Evolutionary conservation across 257 asterid genomes (phyloP).

Genomic region (Dorcoceras hygrometricum): DNA sequence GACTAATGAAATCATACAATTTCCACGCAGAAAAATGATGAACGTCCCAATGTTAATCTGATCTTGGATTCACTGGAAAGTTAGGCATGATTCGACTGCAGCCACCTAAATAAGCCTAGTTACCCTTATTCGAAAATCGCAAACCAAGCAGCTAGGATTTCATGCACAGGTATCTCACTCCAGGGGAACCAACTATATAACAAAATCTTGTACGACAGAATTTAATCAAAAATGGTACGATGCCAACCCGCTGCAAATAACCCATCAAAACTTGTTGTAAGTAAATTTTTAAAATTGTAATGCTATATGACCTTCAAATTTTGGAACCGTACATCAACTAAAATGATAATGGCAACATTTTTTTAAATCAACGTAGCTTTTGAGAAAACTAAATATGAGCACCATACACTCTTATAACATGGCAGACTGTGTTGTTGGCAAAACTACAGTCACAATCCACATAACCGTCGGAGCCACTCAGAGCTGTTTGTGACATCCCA

Average conservation of each 20-base stretch:
- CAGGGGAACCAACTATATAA: neutral
- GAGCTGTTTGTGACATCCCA: constrained; percentile 46
- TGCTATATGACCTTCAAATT: neutral
- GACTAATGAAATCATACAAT: neutral
- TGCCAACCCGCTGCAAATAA: neutral
- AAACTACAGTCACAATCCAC: constrained; percentile 55
- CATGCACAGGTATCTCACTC: neutral
- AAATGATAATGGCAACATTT: neutral
- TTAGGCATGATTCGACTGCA: neutral
- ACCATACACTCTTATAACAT: constrained; percentile 58
- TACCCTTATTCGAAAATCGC: neutral
- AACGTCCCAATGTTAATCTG: neutral
- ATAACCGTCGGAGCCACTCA: constrained; percentile 46
- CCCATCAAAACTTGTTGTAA: neutral
- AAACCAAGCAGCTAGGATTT: neutral
- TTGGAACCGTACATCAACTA: neutral
- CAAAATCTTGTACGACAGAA: neutral
- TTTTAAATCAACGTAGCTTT: neutral
- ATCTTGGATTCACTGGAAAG: neutral
- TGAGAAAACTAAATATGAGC: constrained; percentile 14
- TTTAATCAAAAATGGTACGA: neutral
- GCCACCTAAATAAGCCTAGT: neutral
- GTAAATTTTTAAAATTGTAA: neutral
- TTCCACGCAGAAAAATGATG: neutral
- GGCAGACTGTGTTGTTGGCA: constrained; percentile 47